phyloP scores from a whole-genome alignment of 495 filamentous ascomycete genomes.

The Hyaloscypha hepaticicola region DNA sequence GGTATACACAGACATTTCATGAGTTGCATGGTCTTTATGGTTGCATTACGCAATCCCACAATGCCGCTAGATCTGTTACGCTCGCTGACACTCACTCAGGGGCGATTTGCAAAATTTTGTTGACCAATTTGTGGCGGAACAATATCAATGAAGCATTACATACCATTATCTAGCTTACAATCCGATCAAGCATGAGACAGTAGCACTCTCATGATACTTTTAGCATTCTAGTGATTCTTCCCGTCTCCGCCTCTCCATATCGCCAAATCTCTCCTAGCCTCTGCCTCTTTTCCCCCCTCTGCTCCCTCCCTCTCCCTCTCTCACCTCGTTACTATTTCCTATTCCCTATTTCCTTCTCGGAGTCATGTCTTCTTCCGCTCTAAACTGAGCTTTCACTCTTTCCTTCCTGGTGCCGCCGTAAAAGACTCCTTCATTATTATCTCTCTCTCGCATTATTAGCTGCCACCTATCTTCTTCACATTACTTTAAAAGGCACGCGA shows the following conservation, averaged over 20 bases:
- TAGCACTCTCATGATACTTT: background rate
- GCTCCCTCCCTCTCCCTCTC: background rate
- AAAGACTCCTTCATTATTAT: too few relatives aligned
- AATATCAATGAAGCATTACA: background rate
- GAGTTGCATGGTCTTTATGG: background rate
- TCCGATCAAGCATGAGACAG: background rate
- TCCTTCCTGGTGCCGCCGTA: too few relatives aligned
- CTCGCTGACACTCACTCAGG: background rate
- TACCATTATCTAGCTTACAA: background rate
- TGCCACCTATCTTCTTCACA: background rate
- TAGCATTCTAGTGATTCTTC: background rate
- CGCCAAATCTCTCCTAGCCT: background rate
- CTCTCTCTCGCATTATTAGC: background rate
- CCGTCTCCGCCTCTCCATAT: too few relatives aligned
- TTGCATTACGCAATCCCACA: background rate
- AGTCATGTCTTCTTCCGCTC: background rate
- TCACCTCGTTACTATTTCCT: background rate
- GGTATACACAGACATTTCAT: background rate
- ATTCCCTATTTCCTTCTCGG: background rate
- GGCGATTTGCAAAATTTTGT: background rate
- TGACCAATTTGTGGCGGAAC: background rate
- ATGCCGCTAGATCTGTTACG: background rate
- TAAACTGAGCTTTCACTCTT: too few relatives aligned
- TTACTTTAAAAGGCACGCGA: background rate
- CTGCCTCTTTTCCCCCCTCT: too few relatives aligned